Base-by-base conservation (phyloP, 257 asterid species). In the Marsdenia floribunda region DNA sequence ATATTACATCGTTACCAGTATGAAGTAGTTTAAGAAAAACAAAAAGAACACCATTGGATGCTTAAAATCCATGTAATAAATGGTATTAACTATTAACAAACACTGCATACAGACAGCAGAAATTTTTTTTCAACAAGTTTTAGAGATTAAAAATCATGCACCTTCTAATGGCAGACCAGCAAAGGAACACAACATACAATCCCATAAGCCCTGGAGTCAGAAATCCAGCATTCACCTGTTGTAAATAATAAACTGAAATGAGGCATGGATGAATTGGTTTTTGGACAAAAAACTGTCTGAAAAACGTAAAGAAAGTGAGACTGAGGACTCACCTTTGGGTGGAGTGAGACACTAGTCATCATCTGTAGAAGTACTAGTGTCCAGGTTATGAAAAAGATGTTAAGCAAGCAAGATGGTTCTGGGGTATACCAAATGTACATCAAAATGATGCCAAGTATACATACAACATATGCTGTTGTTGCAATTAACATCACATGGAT, bases 121-220 rank as follows among this genome's bases (percentile, higher is more conserved):
- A 55, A 21, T 44, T 13, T 18, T 40, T 57, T 42, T 57, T 35
- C 49, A 55, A 47, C 13, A 35, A 24, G 44, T 52, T 13, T 19
- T 21, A 42, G 59, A 54, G 47, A 33, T 21, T n/a, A 33, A 42
- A 44, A 21, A 75, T 38, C 73, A n/a, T 77, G 47, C n/a, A n/a
- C 90, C 90, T 86, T 80, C 87, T 75, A 53, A 86, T 81, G 80
- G 90, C 90, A 49, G 90, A 86, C 90, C 90, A 86, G 86, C 90
- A 86, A 72, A 86, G 90, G 66, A 86, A 86, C 70, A 86, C 90
- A 11, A 83, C 75, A 58, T 86, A 86, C 65, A 86, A 76, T 55
- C 90, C 90, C 90, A 86, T 86, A n/a, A 86, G 68, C 24, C 90
- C 90, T 38, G 90, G 90, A 40, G 87, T 80, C 72, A 86, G 68